phyloP scores from a whole-genome alignment of 768 basidiomycete genomes.

The Lentinula guzmanii region DNA sequence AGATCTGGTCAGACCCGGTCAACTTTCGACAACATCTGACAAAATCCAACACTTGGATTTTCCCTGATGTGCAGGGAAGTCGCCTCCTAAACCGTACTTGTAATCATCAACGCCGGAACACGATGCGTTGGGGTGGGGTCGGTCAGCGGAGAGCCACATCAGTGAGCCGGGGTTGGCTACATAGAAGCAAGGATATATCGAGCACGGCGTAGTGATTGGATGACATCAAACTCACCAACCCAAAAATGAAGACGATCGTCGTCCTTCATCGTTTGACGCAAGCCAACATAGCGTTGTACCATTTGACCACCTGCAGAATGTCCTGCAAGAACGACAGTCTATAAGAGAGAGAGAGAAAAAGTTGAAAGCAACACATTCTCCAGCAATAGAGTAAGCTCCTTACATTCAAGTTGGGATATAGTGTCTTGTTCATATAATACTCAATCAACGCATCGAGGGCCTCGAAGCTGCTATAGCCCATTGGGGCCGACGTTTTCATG shows the following conservation, averaged over 20 bases:
- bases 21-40: no score
- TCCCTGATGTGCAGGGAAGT: not conserved
- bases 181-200: not conserved
- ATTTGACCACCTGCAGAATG: slow-evolving; percentile 9
- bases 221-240: slow-evolving; percentile 3
- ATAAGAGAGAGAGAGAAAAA: not conserved
- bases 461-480: slow-evolving; percentile 1
- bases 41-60: no score
- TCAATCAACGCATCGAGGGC: slow-evolving; percentile 5
- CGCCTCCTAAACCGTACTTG: slow-evolving; percentile 3
- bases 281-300: slow-evolving; percentile 6
- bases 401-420: slow-evolving; percentile 2
- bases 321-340: slow-evolving; percentile 8
- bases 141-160: slow-evolving; percentile 7
- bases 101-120: slow-evolving; percentile 3
- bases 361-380: not conserved
- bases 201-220: no score
- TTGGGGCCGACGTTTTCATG: slow-evolving; percentile 4
- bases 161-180: slow-evolving; percentile 8
- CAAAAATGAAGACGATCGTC: slow-evolving; percentile 8
- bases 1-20: no score
- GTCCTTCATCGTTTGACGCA: not conserved
- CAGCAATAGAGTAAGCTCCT: not conserved
- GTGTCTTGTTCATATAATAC: slow-evolving; percentile 5
- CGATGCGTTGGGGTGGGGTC: not conserved